A percentile compares a stretch with the other conserved stretches of the same genome.
phyloP scores from a whole-genome alignment of 805 yeast species.

The Candida multigemmis region DNA sequence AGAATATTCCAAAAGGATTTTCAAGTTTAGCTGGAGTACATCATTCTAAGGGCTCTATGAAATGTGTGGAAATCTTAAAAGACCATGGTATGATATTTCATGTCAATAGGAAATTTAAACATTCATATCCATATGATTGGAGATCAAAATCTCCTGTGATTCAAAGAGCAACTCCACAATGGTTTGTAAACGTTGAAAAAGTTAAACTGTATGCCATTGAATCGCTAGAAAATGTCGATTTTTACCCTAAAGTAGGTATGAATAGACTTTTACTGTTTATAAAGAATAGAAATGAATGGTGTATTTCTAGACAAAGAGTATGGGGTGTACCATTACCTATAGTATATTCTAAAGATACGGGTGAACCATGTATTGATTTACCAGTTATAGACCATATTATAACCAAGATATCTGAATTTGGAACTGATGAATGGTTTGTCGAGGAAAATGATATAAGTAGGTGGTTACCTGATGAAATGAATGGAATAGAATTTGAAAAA shows the following conservation, averaged over 20 bases:
- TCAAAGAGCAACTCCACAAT: slow-evolving; percentile 91
- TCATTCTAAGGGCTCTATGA: slow-evolving; percentile 15
- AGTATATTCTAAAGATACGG: slow-evolving; percentile 47
- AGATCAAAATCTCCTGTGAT: slow-evolving; percentile 92
- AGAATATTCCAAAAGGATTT: slow-evolving; percentile 36
- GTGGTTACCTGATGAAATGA: slow-evolving; percentile 64
- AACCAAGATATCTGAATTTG: slow-evolving; percentile 42
- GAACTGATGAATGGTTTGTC: slow-evolving; percentile 78
- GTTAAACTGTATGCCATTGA: slow-evolving; percentile 56
- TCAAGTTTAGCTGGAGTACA: slow-evolving; percentile 38
- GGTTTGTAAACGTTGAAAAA: slow-evolving; percentile 82
- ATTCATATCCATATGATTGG: slow-evolving; percentile 97
- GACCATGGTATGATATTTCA: slow-evolving; percentile 37
- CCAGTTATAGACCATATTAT: slow-evolving; percentile 51
- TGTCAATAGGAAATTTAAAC: slow-evolving; percentile 46
- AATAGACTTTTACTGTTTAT: slow-evolving; percentile 68
- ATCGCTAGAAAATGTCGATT: slow-evolving; percentile 55
- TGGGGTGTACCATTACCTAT: slow-evolving; percentile 99
- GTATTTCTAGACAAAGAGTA: slow-evolving; percentile 88
- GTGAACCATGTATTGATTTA: slow-evolving; percentile 53
- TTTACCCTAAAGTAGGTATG: slow-evolving; percentile 66
- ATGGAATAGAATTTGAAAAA: slow-evolving; percentile 41
- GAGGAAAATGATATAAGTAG: slow-evolving; percentile 39
- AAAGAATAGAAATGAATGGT: slow-evolving; percentile 84
- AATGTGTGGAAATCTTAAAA: slow-evolving; percentile 47